phyloP scores from a whole-genome alignment of 2,329 filamentous ascomycete genomes.

The Ophiostoma pallidulum region DNA sequence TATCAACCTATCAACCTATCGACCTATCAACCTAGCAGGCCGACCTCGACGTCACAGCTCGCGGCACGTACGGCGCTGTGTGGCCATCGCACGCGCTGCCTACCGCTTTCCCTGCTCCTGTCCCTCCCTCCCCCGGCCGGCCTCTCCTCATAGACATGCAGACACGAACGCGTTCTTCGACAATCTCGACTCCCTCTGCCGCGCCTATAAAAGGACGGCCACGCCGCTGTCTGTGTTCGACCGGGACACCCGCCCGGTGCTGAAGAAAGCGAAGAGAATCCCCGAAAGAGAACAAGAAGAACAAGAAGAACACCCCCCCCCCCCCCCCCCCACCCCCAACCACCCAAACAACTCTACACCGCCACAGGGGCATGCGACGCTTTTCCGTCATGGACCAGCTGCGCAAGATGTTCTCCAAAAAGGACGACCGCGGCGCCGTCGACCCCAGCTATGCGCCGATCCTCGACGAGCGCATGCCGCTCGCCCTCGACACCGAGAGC shows the following conservation, averaged over 20 bases:
- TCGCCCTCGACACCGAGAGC: constrained; percentile 21
- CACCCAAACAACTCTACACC: background rate
- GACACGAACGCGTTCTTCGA: background rate
- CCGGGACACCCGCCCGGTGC: background rate
- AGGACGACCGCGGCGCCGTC: constrained; percentile 21
- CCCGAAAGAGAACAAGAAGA: too few species aligned
- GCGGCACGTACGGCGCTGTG: too few species aligned
- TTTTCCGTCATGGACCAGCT: constrained; percentile 29
- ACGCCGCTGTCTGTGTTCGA: background rate
- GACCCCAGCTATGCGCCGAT: constrained; percentile 28
- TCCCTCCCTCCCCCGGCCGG: too few species aligned
- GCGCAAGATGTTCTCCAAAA: constrained; percentile 26
- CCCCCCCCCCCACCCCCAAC: background rate
- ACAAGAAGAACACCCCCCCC: background rate
- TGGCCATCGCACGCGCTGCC: too few species aligned
- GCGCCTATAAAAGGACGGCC: constrained; percentile 4
- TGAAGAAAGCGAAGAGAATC: too few species aligned
- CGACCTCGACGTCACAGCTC: too few species aligned
- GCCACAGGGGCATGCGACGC: background rate
- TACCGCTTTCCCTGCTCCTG: too few species aligned
- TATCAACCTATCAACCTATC: background rate
- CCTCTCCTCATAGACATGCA: background rate
- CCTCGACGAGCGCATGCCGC: constrained; percentile 18
- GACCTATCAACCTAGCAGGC: too few species aligned
- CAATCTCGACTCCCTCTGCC: background rate